Evolutionary conservation across 805 yeast species (phyloP).

Genomic region (Candida anglica): DNA sequence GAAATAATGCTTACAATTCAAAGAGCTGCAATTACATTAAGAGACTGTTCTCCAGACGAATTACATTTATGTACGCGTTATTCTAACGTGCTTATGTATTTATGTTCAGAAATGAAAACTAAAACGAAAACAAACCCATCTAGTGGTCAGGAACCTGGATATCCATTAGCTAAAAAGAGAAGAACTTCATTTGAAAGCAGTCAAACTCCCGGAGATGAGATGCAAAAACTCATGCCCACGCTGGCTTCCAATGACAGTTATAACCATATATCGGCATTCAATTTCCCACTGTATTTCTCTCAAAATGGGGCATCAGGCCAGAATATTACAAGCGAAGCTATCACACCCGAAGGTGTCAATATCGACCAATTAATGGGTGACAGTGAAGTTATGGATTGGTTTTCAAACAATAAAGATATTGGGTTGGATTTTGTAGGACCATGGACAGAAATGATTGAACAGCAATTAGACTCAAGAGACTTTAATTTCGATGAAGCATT

Average conservation of each 20-base stretch:
- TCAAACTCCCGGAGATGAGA: background rate
- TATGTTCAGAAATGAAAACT: conserved; percentile 70
- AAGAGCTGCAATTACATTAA: conserved; percentile 64
- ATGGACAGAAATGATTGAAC: conserved; percentile 78
- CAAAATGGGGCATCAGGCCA: conserved; percentile 6
- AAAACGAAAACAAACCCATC: conserved; percentile 23
- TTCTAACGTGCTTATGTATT: conserved; percentile 69
- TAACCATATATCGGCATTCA: background rate
- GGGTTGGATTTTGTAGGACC: conserved; percentile 57
- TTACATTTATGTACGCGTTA: conserved; percentile 79
- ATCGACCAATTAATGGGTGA: conserved; percentile 26
- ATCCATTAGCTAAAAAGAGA: conserved; percentile 16
- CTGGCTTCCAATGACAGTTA: background rate
- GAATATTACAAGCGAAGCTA: conserved; percentile 4
- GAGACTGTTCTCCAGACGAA: conserved; percentile 88
- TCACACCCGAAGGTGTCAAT: conserved; percentile 10
- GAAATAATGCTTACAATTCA: conserved; percentile 67
- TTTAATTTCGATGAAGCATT: conserved; percentile 23
- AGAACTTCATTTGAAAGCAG: background rate
- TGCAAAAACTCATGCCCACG: background rate
- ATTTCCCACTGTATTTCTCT: conserved; percentile 2
- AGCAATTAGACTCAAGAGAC: conserved; percentile 44
- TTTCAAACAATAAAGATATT: conserved; percentile 32
- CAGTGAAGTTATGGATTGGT: conserved; percentile 43
- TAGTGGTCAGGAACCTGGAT: conserved; percentile 3